phyloP scores from a whole-genome alignment of 345 rosid species.

The Eucalyptus fibrosa region DNA sequence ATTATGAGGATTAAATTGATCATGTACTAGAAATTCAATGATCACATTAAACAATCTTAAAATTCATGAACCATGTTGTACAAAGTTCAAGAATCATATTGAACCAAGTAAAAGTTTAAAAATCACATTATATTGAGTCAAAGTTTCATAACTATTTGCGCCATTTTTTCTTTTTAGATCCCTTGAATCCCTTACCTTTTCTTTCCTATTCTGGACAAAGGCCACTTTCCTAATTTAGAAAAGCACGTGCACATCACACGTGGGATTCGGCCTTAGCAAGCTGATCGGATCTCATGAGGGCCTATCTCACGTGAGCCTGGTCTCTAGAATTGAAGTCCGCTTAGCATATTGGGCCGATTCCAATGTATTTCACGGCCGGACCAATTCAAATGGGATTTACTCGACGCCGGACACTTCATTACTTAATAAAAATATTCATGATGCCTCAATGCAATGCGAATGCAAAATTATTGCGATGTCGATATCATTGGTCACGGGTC shows the following conservation, averaged over 20 bases:
- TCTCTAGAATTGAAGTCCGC: neutral
- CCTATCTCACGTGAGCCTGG: neutral
- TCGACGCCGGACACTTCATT: neutral
- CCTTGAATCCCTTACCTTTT: neutral
- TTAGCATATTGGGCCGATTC: neutral
- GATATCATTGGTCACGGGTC: neutral
- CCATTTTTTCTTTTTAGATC: too few relatives aligned
- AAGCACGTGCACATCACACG: neutral
- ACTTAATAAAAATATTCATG: neutral
- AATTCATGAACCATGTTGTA: too few relatives aligned
- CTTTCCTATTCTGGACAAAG: neutral
- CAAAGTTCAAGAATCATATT: too few relatives aligned
- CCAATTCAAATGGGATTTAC: neutral
- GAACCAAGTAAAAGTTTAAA: too few relatives aligned
- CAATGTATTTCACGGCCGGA: neutral
- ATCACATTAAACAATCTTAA: too few relatives aligned
- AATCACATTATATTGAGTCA: too few relatives aligned
- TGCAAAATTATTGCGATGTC: neutral
- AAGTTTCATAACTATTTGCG: too few relatives aligned
- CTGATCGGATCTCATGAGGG: neutral
- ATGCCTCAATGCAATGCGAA: neutral
- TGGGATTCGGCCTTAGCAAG: neutral
- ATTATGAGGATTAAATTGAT: fast-evolving
- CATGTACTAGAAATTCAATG: too few relatives aligned
- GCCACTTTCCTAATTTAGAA: neutral